Percentiles rank a stretch among this genome's conserved stretches.
phyloP scores from a whole-genome alignment of 306 rosid genomes.

The Betula pendula region DNA sequence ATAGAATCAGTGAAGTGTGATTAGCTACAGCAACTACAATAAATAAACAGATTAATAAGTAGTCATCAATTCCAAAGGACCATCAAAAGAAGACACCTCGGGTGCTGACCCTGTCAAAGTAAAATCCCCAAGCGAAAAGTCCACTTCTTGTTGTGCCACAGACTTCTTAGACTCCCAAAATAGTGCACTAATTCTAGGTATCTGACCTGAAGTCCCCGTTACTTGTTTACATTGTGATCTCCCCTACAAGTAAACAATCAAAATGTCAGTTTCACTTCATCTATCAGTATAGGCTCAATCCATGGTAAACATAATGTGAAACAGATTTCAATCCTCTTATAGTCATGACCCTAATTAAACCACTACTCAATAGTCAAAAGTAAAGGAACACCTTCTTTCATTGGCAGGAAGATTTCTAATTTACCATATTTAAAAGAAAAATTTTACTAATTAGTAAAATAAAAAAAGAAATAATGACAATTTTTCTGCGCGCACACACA shows the following conservation, averaged over 20 bases:
- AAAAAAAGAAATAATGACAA: not conserved
- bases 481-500: not conserved
- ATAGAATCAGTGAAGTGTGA: not conserved
- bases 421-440: not conserved
- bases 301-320: not conserved
- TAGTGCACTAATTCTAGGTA: conserved; percentile 45
- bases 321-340: not conserved
- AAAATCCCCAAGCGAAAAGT: conserved; percentile 42
- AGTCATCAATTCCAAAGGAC: not conserved
- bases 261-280: not conserved
- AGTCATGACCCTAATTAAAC: not conserved
- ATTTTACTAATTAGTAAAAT: not conserved
- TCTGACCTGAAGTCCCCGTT: conserved; percentile 23
- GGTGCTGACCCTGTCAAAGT: conserved; percentile 40
- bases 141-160: conserved; percentile 35
- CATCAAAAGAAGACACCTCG: conserved; percentile 34
- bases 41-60: not conserved
- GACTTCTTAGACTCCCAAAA: conserved; percentile 67
- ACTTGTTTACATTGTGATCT: conserved; percentile 31
- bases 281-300: not conserved
- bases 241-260: conserved; percentile 25
- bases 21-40: not conserved
- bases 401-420: not conserved
- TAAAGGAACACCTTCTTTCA: not conserved
- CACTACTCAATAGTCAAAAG: not conserved